Percentiles rank a stretch among this genome's conserved stretches.
phyloP scores from a whole-genome alignment of 2,329 filamentous ascomycete genomes.

The Exophiala sp. region DNA sequence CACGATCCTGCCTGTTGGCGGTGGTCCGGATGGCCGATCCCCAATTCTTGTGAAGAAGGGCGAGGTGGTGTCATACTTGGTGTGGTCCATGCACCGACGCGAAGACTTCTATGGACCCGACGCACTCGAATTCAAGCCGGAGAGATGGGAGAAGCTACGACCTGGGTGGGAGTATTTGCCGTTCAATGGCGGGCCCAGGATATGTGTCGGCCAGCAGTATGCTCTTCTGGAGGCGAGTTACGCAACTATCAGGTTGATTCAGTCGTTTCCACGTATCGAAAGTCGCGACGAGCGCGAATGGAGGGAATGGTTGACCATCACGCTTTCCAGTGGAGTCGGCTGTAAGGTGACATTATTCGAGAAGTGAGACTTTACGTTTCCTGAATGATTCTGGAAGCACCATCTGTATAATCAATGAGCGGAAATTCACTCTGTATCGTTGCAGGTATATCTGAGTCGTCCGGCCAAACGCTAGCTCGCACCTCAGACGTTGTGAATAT shows the following conservation, averaged over 20 bases:
- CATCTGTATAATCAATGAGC: background rate
- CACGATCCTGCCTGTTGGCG: conserved; percentile 47
- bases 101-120: conserved; percentile 32
- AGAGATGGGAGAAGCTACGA: conserved; percentile 35
- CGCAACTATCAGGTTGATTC: conserved; percentile 68
- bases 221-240: conserved; percentile 69
- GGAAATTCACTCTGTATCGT: too few relatives aligned
- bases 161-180: conserved; percentile 36
- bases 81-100: conserved; percentile 39
- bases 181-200: conserved; percentile 30
- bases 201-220: conserved; percentile 64
- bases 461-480: too few relatives aligned
- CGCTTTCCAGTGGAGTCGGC: conserved; percentile 74
- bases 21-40: conserved; percentile 44
- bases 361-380: conserved; percentile 9
- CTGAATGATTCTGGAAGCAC: background rate
- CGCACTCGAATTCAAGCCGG: conserved; percentile 35
- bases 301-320: conserved; percentile 74
- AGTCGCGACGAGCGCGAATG: conserved; percentile 27
- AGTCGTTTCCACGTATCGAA: conserved; percentile 65
- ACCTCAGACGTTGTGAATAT: background rate
- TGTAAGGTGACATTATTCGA: conserved; percentile 36
- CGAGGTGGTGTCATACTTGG: conserved; percentile 42
- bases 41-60: conserved; percentile 50
- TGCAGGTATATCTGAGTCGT: too few relatives aligned